Evolutionary conservation across 225 moss, liverwort and hornwort genomes (phyloP).

Genomic region (Takakia lepidozioides): DNA sequence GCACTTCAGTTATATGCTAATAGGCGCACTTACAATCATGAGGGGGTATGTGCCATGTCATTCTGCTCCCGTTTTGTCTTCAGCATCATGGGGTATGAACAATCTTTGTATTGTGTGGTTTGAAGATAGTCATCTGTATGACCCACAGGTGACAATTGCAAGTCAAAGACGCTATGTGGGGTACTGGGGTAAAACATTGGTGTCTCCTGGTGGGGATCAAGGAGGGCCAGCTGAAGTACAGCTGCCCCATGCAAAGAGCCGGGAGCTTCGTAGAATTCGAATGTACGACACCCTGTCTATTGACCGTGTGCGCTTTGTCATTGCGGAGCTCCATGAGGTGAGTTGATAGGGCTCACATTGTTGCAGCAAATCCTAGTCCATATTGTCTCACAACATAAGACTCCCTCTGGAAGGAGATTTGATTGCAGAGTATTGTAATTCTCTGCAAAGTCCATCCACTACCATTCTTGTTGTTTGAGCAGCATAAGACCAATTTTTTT

Average conservation of each 20-base stretch:
- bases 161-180: conserved; percentile 53
- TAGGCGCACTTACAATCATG: conserved; percentile 42
- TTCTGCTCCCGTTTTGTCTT: background rate
- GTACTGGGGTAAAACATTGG: conserved; percentile 44
- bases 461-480: too few species aligned
- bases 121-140: background rate
- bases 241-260: conserved; percentile 21
- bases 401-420: too few species aligned
- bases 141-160: conserved; percentile 41
- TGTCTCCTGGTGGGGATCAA: conserved; percentile 14
- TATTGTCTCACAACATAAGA: too few species aligned
- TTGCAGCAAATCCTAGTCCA: too few species aligned
- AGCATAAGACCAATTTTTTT: too few species aligned
- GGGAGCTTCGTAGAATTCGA: conserved; percentile 53
- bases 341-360: background rate
- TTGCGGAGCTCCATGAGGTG: conserved; percentile 41
- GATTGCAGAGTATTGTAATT: too few species aligned
- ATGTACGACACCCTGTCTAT: conserved; percentile 45
- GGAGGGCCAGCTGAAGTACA: conserved; percentile 24
- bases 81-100: background rate
- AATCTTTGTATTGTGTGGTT: background rate
- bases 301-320: conserved; percentile 32
- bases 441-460: too few species aligned
- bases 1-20: conserved; percentile 42
- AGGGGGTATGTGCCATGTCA: conserved; percentile 25